These are phyloP conservation scores for Dryas octopetala DNA, from an alignment of 306 rosid species.

Conservation along the genomic window DNA sequence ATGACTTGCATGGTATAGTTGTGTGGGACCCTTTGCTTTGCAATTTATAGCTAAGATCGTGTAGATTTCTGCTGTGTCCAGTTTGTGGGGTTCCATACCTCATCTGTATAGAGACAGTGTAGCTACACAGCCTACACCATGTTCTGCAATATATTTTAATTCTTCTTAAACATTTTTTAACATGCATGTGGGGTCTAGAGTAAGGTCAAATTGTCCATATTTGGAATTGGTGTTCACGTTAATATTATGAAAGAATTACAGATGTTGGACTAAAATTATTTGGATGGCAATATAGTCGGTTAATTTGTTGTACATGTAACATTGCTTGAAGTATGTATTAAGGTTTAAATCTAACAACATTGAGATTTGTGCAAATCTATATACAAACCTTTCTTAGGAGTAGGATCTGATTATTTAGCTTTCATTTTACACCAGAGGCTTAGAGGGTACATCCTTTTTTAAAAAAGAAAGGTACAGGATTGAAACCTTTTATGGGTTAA, in stretches of 20 bases:
- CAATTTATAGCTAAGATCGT: neutral
- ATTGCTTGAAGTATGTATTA: no score
- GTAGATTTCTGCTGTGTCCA: constrained; percentile 6
- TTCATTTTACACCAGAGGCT: neutral
- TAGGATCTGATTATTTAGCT: neutral
- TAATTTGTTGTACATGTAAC: no score
- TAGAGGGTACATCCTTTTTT: neutral
- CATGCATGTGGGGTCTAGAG: neutral
- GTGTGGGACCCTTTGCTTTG: neutral
- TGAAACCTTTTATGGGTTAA: neutral
- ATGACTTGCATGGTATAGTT: neutral
- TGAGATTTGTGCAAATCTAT: constrained; percentile 1
- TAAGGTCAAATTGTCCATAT: neutral
- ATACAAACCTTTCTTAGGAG: neutral
- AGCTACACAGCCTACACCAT: neutral
- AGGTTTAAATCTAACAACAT: no score
- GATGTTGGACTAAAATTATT: no score
- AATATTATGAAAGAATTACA: no score
- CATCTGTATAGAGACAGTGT: constrained; percentile 10
- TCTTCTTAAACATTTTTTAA: neutral
- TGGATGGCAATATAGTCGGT: no score
- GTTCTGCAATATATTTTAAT: neutral
- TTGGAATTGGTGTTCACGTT: neutral
- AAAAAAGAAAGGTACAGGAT: neutral
- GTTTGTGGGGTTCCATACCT: constrained; percentile 8